Conservation (phyloP, 2,329 filamentous ascomycete genomes). For the Emergomyces pasteurianus region DNA sequence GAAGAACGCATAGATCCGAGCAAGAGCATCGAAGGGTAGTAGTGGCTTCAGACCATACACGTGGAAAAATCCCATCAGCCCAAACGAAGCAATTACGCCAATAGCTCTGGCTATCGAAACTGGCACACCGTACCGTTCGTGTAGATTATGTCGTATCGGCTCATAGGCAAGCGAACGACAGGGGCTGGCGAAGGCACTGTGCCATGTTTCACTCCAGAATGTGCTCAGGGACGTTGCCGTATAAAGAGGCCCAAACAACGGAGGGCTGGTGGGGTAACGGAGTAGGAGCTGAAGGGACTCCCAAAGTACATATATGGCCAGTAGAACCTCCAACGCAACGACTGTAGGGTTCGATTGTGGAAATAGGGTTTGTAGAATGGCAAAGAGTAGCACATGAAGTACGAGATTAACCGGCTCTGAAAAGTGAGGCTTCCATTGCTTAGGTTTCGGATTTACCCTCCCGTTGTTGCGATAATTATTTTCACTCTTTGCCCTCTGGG, state of each 20-base stretch:
- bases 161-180: slow-evolving; percentile 29
- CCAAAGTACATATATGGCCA: slow-evolving; percentile 32
- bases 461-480: not conserved
- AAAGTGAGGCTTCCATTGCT: slow-evolving; percentile 18
- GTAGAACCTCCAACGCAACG: slow-evolving; percentile 26
- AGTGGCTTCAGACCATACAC: slow-evolving; percentile 27
- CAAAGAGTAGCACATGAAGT: slow-evolving; percentile 24
- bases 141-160: slow-evolving; percentile 23
- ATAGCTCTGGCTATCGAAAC: slow-evolving; percentile 20
- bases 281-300: slow-evolving; percentile 26
- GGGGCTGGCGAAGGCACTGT: slow-evolving; percentile 31
- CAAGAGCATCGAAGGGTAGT: slow-evolving; percentile 18
- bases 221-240: slow-evolving; percentile 24
- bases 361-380: slow-evolving; percentile 21
- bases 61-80: slow-evolving; percentile 31
- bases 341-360: slow-evolving; percentile 25
- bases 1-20: slow-evolving; percentile 28
- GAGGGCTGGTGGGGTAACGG: slow-evolving; percentile 26
- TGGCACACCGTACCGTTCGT: slow-evolving; percentile 19
- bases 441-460: not conserved
- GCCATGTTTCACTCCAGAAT: slow-evolving; percentile 35
- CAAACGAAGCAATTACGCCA: slow-evolving; percentile 28
- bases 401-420: slow-evolving; percentile 25
- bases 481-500: not conserved
- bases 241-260: slow-evolving; percentile 32